Percentiles rank a stretch among this genome's conserved stretches.
phyloP scores from a whole-genome alignment of 2,329 filamentous ascomycete species.

The Aureobasidium sp. region DNA sequence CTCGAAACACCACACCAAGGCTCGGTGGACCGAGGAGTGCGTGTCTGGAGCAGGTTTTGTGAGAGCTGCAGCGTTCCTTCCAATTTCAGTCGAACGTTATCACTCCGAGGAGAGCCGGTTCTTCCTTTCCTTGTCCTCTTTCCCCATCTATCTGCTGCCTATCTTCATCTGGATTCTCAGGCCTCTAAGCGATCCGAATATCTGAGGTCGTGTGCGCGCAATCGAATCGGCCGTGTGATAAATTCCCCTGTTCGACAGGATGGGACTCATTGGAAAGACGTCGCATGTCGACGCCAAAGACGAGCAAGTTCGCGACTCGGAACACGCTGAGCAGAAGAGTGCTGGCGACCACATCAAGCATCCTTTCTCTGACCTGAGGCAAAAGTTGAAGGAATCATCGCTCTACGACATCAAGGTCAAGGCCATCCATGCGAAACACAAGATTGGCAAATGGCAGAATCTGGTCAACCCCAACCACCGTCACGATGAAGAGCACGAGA shows the following conservation, averaged over 20 bases:
- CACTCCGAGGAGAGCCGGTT: not conserved
- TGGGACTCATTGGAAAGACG: conserved; percentile 16
- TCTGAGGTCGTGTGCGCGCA: not conserved
- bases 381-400: conserved; percentile 41
- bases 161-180: not conserved
- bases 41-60: conserved; percentile 1
- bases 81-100: not conserved
- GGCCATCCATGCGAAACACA: conserved; percentile 54
- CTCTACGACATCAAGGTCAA: conserved; percentile 46
- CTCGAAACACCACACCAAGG: conserved; percentile 5
- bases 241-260: not conserved
- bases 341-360: conserved; percentile 21
- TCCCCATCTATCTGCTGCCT: not conserved
- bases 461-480: conserved; percentile 80
- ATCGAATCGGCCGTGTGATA: not conserved
- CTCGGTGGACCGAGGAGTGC: not conserved
- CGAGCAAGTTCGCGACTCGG: not conserved
- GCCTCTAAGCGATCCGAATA: not conserved
- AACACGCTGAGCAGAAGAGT: not conserved
- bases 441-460: conserved; percentile 58
- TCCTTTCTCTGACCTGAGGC: conserved; percentile 28
- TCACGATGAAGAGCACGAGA: conserved; percentile 88
- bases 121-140: not conserved
- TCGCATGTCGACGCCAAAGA: not conserved
- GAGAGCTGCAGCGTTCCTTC: not conserved